These are phyloP conservation scores for Dentipellis fragilis DNA, from an alignment of 768 basidiomycete species.

Conservation along the genomic window DNA sequence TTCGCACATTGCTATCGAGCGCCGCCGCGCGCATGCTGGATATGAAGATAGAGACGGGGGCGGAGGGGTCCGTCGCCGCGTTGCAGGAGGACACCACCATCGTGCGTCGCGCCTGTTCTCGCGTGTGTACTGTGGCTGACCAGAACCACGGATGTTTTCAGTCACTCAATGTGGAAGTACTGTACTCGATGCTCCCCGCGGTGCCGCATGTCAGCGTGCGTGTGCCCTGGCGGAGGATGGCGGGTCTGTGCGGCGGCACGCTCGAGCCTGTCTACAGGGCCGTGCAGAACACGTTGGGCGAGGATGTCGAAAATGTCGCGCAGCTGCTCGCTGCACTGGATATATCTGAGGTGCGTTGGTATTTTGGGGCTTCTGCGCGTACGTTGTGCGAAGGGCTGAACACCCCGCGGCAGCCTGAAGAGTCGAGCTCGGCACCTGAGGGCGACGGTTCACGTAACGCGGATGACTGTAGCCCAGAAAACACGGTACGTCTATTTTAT, in stretches of 20 bases:
- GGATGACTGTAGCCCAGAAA: neutral
- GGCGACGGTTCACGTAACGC: neutral
- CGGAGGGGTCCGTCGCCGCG: neutral
- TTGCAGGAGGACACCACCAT: neutral
- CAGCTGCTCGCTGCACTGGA: constrained; percentile 33
- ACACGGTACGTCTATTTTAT: neutral
- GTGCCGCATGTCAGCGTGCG: constrained; percentile 4
- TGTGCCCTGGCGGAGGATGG: constrained; percentile 15
- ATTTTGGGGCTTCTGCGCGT: neutral
- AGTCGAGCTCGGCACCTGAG: neutral
- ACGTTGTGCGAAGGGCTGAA: neutral
- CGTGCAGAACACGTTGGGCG: constrained; percentile 24
- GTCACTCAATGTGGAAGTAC: constrained; percentile 17
- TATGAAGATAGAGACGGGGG: neutral
- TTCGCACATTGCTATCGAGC: neutral
- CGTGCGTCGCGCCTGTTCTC: neutral
- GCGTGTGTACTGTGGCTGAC: neutral
- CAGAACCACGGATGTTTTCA: neutral
- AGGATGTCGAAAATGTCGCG: constrained; percentile 33
- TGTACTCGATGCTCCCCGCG: constrained; percentile 13
- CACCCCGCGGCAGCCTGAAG: neutral
- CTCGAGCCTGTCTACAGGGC: constrained; percentile 21
- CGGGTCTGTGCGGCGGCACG: constrained; percentile 15
- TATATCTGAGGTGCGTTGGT: constrained; percentile 15
- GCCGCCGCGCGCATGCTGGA: neutral